Evolutionary conservation across 805 yeast genomes (phyloP), one percentile per base, ranked within the genome.

Genomic region (Torulaspora maleeae): DNA sequence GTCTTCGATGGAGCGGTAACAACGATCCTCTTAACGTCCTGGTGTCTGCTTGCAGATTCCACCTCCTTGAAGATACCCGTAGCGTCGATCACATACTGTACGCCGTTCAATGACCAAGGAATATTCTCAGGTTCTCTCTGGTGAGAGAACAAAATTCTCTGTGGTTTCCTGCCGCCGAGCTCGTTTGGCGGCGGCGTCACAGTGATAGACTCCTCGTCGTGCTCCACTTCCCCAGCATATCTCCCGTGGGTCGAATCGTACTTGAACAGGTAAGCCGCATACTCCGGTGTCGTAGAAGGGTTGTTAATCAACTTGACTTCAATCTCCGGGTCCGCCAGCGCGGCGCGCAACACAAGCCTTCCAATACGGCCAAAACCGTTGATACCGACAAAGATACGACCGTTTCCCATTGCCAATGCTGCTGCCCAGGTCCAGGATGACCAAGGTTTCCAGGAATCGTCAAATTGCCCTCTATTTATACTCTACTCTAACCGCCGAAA

Each of bases 281-380:
- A 87, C 59, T 87, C 95, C 50, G 93, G 78, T 52, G 80, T 80
- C 63, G 87, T 88, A 78, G 86, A 87, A 53, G 96, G 96, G 71
- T 88, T 93, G 71, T 88, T 88, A 78, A 88, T 75, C 56, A 95
- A 95, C 55, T 86, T 86, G 55, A 88, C 83, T 61, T 84, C 78
- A 64, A 88, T 82, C 72, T 83, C 89, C 48, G 74, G 69, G 79
- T 87, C 80, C 50, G 69, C 56, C 55, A 86, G 72, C 53, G 95
- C 95, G 67, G 85, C 77, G 77, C 95, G 83, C 62, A 87, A 74
- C 55, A 82, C 95, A 60, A 86, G 79, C 74, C 95, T 86, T 58
- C 95, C 95, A 66, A 86, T 86, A 74, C 95, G 83, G 64, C 95
- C 95, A 83, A 86, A 86, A 63, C 95, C 95, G 81, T 86, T 86